Evolutionary conservation across 345 rosid species (phyloP).

Genomic region (Arabidopsis arenosa): DNA sequence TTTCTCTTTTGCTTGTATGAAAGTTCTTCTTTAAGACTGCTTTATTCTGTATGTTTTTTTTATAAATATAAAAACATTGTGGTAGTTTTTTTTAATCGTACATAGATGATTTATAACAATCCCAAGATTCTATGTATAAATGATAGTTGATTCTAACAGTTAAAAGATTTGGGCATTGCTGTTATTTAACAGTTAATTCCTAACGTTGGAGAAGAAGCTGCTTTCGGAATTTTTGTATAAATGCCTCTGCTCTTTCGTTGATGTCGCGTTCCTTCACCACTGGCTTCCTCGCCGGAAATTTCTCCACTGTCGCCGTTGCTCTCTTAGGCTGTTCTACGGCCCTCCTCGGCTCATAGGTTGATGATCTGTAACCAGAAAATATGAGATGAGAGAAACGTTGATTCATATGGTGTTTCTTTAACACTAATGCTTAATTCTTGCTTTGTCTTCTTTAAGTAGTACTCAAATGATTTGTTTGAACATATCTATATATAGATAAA

Average conservation of each 20-base stretch:
- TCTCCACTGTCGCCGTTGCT: conserved; percentile 5
- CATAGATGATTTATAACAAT: conserved; percentile 32
- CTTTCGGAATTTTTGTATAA: conserved; percentile 70
- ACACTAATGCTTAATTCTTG: conserved; percentile 10
- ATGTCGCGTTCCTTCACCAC: conserved; percentile 51
- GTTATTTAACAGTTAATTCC: conserved; percentile 54
- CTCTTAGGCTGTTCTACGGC: conserved; percentile 22
- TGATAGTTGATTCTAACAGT: conserved; percentile 4
- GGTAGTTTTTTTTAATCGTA: conserved; percentile 7
- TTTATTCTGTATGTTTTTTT: conserved; percentile 9
- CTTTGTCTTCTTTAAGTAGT: conserved; percentile 2
- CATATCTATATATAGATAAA: conserved; percentile 25
- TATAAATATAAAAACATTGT: conserved; percentile 9
- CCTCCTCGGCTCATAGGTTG: conserved; percentile 33
- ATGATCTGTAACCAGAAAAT: conserved; percentile 28
- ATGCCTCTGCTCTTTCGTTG: conserved; percentile 74
- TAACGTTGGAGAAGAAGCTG: conserved; percentile 71
- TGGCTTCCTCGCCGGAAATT: conserved; percentile 20
- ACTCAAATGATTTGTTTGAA: conserved; percentile 17
- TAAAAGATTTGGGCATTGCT: conserved; percentile 14
- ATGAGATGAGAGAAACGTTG: conserved; percentile 31
- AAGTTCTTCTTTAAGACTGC: conserved; percentile 25
- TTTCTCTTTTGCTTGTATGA: conserved; percentile 25
- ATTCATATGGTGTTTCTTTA: conserved; percentile 15
- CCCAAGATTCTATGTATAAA: neutral